Evolutionary conservation across 768 basidiomycete species (phyloP).

Genomic region (Amanita thiersii): DNA sequence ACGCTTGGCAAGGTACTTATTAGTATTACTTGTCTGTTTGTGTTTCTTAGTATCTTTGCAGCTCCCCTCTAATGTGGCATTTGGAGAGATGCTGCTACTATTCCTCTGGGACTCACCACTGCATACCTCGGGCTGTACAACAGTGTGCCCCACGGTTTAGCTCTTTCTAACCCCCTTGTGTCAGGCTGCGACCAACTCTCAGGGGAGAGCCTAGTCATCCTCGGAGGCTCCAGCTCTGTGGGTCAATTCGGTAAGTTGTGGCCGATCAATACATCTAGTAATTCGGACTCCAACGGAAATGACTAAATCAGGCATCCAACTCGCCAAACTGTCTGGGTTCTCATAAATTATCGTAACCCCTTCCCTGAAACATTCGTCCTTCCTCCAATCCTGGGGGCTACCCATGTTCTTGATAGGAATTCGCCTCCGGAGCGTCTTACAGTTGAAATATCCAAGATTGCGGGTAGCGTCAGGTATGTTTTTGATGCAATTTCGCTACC

Average conservation of each 20-base stretch:
- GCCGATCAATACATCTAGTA: conserved; percentile 4
- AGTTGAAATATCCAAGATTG: conserved; percentile 14
- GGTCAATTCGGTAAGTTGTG: conserved; percentile 14
- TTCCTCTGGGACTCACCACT: conserved; percentile 34
- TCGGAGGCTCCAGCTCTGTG: conserved; percentile 16
- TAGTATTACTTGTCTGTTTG: conserved; percentile 4
- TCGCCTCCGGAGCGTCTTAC: not conserved
- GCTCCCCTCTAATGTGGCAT: conserved; percentile 32
- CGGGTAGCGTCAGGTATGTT: conserved; percentile 13
- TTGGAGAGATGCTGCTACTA: conserved; percentile 33
- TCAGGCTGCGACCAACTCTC: conserved; percentile 11
- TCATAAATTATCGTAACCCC: conserved; percentile 30
- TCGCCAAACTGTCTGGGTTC: conserved; percentile 31
- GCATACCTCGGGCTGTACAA: conserved; percentile 27
- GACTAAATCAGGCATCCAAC: conserved; percentile 30
- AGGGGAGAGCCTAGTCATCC: conserved; percentile 13
- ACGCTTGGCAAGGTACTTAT: conserved; percentile 23
- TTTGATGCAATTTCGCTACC: conserved; percentile 24
- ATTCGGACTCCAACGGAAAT: not conserved
- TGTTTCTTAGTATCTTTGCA: conserved; percentile 8
- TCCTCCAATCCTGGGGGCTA: conserved; percentile 32
- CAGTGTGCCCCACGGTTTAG: conserved; percentile 10
- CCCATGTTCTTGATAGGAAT: conserved; percentile 25
- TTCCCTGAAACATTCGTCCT: conserved; percentile 17
- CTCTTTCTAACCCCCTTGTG: conserved; percentile 14